These are phyloP conservation scores for Apiospora sp. DNA, from an alignment of 2,329 filamentous ascomycete species.

Conservation along the genomic window DNA sequence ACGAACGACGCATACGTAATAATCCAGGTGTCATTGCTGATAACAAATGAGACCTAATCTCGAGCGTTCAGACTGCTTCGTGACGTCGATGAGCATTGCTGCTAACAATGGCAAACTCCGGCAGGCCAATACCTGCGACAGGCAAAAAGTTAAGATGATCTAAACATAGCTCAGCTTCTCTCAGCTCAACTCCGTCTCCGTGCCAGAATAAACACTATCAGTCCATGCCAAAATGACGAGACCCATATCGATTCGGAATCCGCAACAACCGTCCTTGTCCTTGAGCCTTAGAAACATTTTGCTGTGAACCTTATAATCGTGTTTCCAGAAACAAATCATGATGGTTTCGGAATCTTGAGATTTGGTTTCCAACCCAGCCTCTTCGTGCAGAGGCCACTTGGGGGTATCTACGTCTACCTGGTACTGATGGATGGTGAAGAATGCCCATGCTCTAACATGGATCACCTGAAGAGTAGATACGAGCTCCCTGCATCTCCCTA, in stretches of 20 bases:
- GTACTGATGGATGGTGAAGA: background rate
- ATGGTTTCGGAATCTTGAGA: background rate
- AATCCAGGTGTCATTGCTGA: background rate
- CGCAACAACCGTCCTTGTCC: background rate
- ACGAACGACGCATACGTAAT: background rate
- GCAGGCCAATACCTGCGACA: background rate
- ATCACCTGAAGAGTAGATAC: background rate
- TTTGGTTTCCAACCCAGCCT: background rate
- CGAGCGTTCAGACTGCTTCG: too few relatives aligned
- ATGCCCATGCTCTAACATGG: background rate
- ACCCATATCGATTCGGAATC: background rate
- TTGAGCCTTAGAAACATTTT: background rate
- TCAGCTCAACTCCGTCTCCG: background rate
- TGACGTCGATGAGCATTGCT: background rate
- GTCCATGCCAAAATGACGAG: background rate
- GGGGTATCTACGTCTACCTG: background rate
- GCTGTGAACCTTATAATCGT: background rate
- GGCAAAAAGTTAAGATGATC: background rate
- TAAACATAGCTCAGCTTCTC: slow-evolving; percentile 13
- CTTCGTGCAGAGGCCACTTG: background rate
- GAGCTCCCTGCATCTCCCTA: background rate
- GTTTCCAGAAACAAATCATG: background rate
- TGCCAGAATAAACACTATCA: background rate
- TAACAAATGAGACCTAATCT: too few relatives aligned
- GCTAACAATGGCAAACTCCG: background rate